Base-by-base conservation (phyloP, 2,329 filamentous ascomycete genomes). In the Thelonectria rubi region DNA sequence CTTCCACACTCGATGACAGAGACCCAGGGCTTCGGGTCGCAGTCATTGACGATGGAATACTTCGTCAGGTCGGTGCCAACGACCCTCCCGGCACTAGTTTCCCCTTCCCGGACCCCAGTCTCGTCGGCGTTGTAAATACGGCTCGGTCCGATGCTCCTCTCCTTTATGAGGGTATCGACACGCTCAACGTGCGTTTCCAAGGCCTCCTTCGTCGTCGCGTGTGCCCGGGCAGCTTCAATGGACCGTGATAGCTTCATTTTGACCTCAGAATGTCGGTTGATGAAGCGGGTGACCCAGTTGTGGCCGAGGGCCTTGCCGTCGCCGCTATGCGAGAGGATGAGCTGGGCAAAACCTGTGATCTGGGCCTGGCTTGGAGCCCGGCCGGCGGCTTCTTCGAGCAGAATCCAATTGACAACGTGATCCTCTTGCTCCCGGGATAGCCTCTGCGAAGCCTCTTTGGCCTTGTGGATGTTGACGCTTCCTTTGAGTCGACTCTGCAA, bases 121-220 rank as follows among this genome's bases (percentile, higher is more conserved):
- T 49, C 24, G 24, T 49, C 46, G 46, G 17, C 17, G 17, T 49
- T 49, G 46, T 12, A 49, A 12, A 49, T 49, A 15, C 46, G 46
- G 46, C 9, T n/a, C n/a, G 10, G 9, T 15, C 46, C 21, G 14
- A 49, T 24, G 17, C 24, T 5, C 15, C 15, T 39, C 6, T 12
- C 15, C 45, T 30, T 39, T 5, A 39, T 39, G 15, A 39, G 5
- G 4, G 8, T 39, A 6, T 39, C 15, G 4, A 39, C 4, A 39
- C 15, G 4, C 4, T 6, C 4, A 39, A 7, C 4, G 15, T 39
- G 15, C 8, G 4, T 14, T 7, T 39, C 11, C 4, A 39, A 14
- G 15, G 37, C 11, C 4, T 39, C 37, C 11, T 39, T 14, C 7
- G 17, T 43, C 5, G 12, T 18, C 5, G 40, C 40, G 20, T 6